Percentiles rank a stretch among this genome's conserved stretches.
Conservation (phyloP, 352 stramenopile genomes). For the Phytophthora pini region DNA sequence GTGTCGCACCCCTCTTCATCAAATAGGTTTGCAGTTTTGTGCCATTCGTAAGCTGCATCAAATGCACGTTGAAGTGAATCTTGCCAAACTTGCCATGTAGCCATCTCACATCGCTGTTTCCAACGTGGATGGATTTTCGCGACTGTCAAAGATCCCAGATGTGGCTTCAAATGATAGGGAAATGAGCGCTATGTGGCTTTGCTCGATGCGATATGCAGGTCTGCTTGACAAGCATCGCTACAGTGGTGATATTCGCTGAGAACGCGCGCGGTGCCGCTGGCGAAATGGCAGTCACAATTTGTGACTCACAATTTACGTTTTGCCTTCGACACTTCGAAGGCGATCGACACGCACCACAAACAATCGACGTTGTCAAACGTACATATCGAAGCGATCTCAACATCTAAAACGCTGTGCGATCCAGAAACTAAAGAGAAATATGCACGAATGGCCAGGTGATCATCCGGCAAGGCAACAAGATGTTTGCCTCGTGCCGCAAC, state of each 20-base stretch:
- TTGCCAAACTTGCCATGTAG: constrained; percentile 17
- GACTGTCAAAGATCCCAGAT: constrained; percentile 12
- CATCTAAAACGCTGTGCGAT: background rate
- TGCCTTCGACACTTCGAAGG: constrained; percentile 3
- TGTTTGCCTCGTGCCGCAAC: background rate
- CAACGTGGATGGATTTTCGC: constrained; percentile 17
- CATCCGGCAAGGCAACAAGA: background rate
- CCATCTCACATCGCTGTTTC: constrained; percentile 14
- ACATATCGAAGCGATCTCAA: background rate
- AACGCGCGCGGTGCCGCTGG: constrained; percentile 6
- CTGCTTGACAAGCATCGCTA: constrained; percentile 4
- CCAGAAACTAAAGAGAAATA: background rate
- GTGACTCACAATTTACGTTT: constrained; percentile 1
- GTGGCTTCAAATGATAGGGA: background rate
- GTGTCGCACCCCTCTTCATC: constrained; percentile 61
- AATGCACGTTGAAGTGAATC: constrained; percentile 1
- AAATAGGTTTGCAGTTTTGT: constrained; percentile 16
- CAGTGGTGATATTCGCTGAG: constrained; percentile 5
- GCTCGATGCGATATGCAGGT: constrained; percentile 18
- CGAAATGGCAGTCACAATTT: constrained; percentile 17
- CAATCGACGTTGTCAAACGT: constrained; percentile 2
- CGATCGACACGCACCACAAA: background rate
- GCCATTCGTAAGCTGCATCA: background rate
- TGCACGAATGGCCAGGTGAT: background rate
- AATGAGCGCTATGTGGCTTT: constrained; percentile 16